A percentile compares a stretch with the other conserved stretches of the same genome.
Evolutionary conservation across 805 yeast genomes (phyloP).

Genomic region (Saturnispora zaruensis): DNA sequence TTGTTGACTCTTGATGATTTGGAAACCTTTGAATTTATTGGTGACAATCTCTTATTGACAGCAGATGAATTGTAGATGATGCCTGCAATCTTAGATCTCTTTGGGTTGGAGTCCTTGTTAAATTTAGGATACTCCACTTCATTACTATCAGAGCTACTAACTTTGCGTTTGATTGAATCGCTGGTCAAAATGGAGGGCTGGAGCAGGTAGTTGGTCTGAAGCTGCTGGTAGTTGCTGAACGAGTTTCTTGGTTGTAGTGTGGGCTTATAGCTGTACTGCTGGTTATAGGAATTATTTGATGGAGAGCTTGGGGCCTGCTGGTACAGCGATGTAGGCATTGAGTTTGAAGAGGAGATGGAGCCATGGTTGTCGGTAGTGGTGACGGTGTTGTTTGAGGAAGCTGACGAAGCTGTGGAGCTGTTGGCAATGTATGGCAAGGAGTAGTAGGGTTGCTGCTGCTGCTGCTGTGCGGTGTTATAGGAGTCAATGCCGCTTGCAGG

Average conservation of each 20-base stretch:
- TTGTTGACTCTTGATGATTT: not conserved
- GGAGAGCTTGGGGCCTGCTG: not conserved
- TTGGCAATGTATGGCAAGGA: not conserved
- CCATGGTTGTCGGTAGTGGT: not conserved
- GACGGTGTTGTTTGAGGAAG: not conserved
- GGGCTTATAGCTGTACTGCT: not conserved
- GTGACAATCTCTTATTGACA: constrained; percentile 18
- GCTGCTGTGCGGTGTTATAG: not conserved
- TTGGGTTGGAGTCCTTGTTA: not conserved
- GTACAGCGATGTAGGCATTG: not conserved
- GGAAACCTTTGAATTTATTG: not conserved
- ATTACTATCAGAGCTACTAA: not conserved
- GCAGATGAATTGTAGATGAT: constrained; percentile 22
- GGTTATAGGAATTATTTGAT: not conserved
- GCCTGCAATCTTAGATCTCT: constrained; percentile 20
- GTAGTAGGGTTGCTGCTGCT: not conserved
- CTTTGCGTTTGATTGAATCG: not conserved
- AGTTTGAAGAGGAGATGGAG: not conserved
- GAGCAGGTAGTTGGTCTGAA: not conserved
- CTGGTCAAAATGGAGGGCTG: not conserved
- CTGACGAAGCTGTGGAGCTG: not conserved
- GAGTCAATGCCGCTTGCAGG: not conserved
- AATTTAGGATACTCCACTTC: not conserved
- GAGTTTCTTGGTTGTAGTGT: not conserved
- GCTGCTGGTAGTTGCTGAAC: not conserved